Evolutionary conservation across 106 monocot genomes (phyloP).

Genomic region (Dioscorea alata): DNA sequence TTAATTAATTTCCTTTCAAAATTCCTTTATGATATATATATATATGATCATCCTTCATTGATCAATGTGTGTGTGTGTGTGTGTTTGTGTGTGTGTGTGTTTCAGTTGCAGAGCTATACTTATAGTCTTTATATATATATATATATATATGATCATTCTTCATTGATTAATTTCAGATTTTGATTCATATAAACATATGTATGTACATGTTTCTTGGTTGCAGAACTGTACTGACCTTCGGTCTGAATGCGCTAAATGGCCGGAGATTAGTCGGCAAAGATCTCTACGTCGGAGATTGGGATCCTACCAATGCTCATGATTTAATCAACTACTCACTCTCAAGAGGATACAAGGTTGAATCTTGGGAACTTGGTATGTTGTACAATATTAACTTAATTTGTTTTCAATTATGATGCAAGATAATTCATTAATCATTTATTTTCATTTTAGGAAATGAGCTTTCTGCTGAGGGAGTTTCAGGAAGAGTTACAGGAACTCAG

Average conservation of each 20-base stretch:
- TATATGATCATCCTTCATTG: not conserved
- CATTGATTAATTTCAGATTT: not conserved
- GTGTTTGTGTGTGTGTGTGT: too few relatives aligned
- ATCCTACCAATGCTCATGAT: slow-evolving; percentile 36
- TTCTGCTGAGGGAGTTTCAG: slow-evolving; percentile 25
- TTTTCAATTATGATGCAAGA: not conserved
- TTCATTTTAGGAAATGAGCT: slow-evolving; percentile 41
- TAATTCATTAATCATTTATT: not conserved
- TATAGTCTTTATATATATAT: not conserved
- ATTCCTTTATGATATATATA: not conserved
- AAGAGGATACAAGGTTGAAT: slow-evolving; percentile 27
- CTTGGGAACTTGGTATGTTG: slow-evolving; percentile 45
- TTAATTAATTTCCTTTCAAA: not conserved
- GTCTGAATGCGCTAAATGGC: slow-evolving; percentile 42
- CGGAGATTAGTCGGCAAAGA: not conserved
- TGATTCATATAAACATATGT: not conserved
- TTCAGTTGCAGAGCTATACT: too few relatives aligned
- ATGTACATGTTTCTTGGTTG: not conserved
- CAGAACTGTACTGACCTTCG: slow-evolving; percentile 41
- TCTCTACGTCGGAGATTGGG: slow-evolving; percentile 29
- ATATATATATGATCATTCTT: too few relatives aligned
- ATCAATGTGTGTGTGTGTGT: too few relatives aligned
- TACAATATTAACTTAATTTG: not conserved
- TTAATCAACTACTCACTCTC: slow-evolving; percentile 39
- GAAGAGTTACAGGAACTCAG: slow-evolving; percentile 24